phyloP scores from a whole-genome alignment of 176 grass and related monocot genomes.

The maize (Zea mays) region Zm-B73-REFERENCE-NAM-5.0 NC_050102.1:174969501-174970000 shows the following conservation, averaged over 20 bases:
- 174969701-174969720: neutral
- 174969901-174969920: constrained; percentile 84
- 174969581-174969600: constrained; percentile 65
- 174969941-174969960: constrained; percentile 50
- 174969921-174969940: constrained; percentile 61
- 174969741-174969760: constrained; percentile 7
- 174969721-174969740: neutral
- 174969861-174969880: neutral
- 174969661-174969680: neutral
- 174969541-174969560: constrained; percentile 41
- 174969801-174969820: neutral
- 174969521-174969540: constrained; percentile 41
- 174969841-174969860: neutral
- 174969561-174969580: constrained; percentile 52
- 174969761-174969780: constrained; percentile 8
- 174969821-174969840: neutral
- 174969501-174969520: neutral
- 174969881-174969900: neutral
- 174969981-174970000: constrained; percentile 38
- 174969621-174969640: constrained; percentile 85
- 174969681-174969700: constrained; percentile 19
- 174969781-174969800: neutral
- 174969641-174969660: constrained; percentile 31
- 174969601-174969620: constrained; percentile 62
- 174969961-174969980: constrained; percentile 91